These are phyloP conservation scores for Paulownia fortunei DNA, from an alignment of 257 asterid species.

Conservation along the genomic window DNA sequence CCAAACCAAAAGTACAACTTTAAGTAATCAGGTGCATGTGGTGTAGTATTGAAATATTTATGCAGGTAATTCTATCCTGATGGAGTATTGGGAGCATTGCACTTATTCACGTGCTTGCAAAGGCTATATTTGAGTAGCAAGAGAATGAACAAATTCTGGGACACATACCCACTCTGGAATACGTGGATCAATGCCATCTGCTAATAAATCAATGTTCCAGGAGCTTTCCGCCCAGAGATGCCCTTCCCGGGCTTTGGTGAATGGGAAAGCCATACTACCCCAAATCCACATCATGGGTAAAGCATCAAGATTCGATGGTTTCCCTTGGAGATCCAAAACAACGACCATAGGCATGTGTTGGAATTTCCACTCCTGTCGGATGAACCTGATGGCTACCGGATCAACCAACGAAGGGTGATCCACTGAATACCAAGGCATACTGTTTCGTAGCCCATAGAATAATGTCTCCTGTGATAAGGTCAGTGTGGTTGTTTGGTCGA, in stretches of 20 bases:
- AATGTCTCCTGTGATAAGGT: conserved; percentile 28
- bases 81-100: too few relatives aligned
- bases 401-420: conserved; percentile 69
- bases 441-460: conserved; percentile 52
- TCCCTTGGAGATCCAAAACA: conserved; percentile 86
- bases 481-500: conserved; percentile 43
- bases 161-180: conserved; percentile 62
- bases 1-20: too few relatives aligned
- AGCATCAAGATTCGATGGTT: conserved; percentile 67
- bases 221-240: conserved; percentile 67
- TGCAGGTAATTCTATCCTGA: too few relatives aligned
- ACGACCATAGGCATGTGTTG: conserved; percentile 75
- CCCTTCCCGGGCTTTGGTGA: conserved; percentile 61
- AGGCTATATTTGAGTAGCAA: too few relatives aligned
- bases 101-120: too few relatives aligned
- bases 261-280: conserved; percentile 85
- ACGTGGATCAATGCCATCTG: conserved; percentile 67
- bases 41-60: too few relatives aligned
- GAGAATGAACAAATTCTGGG: neutral
- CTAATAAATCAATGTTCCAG: conserved; percentile 75
- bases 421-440: conserved; percentile 90
- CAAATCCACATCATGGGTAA: conserved; percentile 95
- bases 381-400: conserved; percentile 64
- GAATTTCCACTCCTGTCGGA: conserved; percentile 62
- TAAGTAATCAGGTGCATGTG: too few relatives aligned